phyloP scores from a whole-genome alignment of 2,329 filamentous ascomycete genomes.

The Neurospora sp. region DNA sequence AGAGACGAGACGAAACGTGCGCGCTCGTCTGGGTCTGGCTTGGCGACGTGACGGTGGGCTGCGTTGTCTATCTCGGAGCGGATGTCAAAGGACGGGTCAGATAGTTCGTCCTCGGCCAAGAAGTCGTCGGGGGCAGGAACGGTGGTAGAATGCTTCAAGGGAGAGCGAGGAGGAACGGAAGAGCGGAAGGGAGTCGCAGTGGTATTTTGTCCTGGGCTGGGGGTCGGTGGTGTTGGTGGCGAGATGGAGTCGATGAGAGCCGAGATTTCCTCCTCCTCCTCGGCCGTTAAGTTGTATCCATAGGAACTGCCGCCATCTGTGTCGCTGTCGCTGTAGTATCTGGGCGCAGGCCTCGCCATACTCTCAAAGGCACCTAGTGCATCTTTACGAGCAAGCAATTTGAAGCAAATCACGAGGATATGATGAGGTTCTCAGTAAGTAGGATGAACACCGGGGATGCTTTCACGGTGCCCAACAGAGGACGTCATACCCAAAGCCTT shows the following conservation, averaged over 20 bases:
- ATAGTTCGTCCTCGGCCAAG: not conserved
- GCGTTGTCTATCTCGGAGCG: not conserved
- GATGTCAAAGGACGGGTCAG: not conserved
- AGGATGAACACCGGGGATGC: not conserved
- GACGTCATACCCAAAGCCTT: not conserved
- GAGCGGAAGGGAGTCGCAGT: not conserved
- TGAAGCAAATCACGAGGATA: not conserved
- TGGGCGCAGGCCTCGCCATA: conserved; percentile 12
- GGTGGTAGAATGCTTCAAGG: not conserved
- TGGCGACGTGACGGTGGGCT: conserved; percentile 5
- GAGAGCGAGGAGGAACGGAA: conserved; percentile 1
- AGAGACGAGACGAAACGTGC: not conserved
- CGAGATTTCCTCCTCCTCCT: conserved; percentile 34
- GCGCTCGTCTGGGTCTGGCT: not conserved
- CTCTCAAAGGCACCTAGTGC: not conserved
- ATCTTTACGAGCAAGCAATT: not conserved
- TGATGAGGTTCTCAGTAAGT: not conserved
- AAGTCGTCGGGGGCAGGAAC: not conserved
- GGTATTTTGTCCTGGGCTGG: not conserved
- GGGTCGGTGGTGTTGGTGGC: conserved; percentile 5
- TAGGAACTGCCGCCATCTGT: conserved; percentile 31
- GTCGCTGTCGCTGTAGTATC: conserved; percentile 16
- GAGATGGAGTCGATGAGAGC: conserved; percentile 14
- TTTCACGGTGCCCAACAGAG: not conserved
- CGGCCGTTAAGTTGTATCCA: conserved; percentile 35